Evolutionary conservation across 139 green algal species (phyloP), one percentile per base, ranked within the genome.

Genomic region (Coccomyxa sp.): DNA sequence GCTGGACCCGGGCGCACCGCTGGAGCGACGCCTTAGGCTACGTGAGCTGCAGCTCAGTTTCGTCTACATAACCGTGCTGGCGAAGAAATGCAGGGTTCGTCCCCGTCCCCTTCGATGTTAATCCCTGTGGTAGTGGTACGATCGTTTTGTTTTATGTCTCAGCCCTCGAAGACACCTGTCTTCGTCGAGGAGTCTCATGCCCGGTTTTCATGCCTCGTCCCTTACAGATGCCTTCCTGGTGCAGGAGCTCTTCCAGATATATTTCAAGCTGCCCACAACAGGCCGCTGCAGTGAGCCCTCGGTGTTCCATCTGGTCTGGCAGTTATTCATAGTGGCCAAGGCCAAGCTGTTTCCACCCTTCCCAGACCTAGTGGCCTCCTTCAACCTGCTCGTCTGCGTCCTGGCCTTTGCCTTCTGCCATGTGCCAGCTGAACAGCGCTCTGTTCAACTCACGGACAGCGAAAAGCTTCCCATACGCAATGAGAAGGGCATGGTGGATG

Each of bases 301-400:
- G 18, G 60, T 57, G 16, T 67, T 79, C 17, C 68, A n/a, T 45
- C 32, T 81, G 0, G 75, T 76, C 38, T 90, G 87, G 87, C 80
- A 85, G 77, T 77, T 90, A 14, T 90, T 89, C 76, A 38, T 88
- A 13, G 75, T 74, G 16, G 85, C 85, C n/a, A 85, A 86, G 79
- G 79, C 77, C 16, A 45, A 76, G 58, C 85, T 90, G 67, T 85
- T 90, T 58, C 82, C 82, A n/a, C 58, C 82, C 13, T 82, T 82
- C 16, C 82, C 80, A 45, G 87, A 90, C 57, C 82, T 90, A 31
- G 82, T 87, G 14, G 77, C 82, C 82, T 80, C 58, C 32, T 88
- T 88, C 74, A 84, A 85, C n/a, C 87, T 90, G 76, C 85, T 90
- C 57, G 67, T 90, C 60, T 89, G 82, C 77, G 82, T 85, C 23